Percentiles rank a stretch among this genome's conserved stretches.
Evolutionary conservation across 352 stramenopile genomes (phyloP).

Genomic region (Globisporangium spiculum): DNA sequence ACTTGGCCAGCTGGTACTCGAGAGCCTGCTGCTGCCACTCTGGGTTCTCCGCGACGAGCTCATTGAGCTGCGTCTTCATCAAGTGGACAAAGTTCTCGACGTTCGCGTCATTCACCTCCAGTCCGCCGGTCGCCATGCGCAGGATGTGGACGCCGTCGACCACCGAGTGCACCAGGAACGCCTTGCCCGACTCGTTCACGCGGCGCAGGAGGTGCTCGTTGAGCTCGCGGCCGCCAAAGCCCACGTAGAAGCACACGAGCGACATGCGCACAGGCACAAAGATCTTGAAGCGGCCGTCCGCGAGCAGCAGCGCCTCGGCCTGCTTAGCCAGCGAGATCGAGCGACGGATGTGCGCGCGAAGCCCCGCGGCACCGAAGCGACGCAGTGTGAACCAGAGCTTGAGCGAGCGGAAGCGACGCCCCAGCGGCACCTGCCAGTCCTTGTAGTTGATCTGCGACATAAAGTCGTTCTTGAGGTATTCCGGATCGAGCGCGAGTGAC

Average conservation of each 20-base stretch:
- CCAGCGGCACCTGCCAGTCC: conserved; percentile 64
- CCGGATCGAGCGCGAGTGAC: conserved; percentile 50
- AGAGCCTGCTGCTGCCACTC: conserved; percentile 29
- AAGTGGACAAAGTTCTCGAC: conserved; percentile 41
- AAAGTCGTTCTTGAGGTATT: conserved; percentile 78
- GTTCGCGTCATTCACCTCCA: conserved; percentile 35
- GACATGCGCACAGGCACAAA: conserved; percentile 46
- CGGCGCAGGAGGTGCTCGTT: conserved; percentile 49
- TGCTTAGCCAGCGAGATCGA: conserved; percentile 47
- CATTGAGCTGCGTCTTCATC: conserved; percentile 28
- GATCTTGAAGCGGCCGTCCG: conserved; percentile 50
- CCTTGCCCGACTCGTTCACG: conserved; percentile 31
- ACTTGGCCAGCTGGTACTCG: neutral
- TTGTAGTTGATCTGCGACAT: conserved; percentile 62
- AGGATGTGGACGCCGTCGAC: conserved; percentile 53
- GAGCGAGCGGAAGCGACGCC: conserved; percentile 59
- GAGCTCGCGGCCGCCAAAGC: conserved; percentile 39
- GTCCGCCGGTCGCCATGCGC: conserved; percentile 45
- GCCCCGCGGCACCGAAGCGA: conserved; percentile 51
- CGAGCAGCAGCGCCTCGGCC: conserved; percentile 35
- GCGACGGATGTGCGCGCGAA: conserved; percentile 51
- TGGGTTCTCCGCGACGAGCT: conserved; percentile 27
- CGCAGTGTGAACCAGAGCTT: conserved; percentile 76
- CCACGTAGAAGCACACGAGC: conserved; percentile 63
- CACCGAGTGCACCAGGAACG: conserved; percentile 66